These are phyloP conservation scores for Xanthoconium stramineum DNA, from an alignment of 768 basidiomycete genomes.

Conservation along the genomic window DNA sequence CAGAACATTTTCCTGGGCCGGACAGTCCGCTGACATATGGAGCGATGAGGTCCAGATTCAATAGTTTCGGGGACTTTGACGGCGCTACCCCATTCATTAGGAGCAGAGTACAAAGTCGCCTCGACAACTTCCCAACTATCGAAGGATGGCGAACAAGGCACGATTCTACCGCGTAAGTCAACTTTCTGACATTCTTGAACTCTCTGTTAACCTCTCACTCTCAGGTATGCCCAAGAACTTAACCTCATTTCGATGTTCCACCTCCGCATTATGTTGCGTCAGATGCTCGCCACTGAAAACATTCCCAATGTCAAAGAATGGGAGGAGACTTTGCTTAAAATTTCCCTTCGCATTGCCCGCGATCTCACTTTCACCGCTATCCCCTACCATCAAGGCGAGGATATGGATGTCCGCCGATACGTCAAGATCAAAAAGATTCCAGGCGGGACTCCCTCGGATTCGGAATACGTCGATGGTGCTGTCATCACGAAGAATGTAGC, in stretches of 20 bases:
- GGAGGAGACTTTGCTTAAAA: constrained; percentile 78
- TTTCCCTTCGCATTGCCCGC: constrained; percentile 83
- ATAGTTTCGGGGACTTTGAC: constrained; percentile 73
- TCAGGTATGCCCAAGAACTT: constrained; percentile 78
- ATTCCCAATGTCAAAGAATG: constrained; percentile 85
- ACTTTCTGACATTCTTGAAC: constrained; percentile 1
- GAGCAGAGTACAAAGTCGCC: constrained; percentile 77
- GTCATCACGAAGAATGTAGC: constrained; percentile 98
- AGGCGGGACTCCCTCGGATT: constrained; percentile 86
- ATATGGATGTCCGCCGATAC: constrained; percentile 92
- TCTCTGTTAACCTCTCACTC: neutral
- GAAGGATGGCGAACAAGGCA: constrained; percentile 87
- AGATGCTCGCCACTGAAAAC: constrained; percentile 79
- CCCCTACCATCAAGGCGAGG: constrained; percentile 77
- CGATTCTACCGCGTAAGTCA: constrained; percentile 83
- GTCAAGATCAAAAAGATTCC: constrained; percentile 99
- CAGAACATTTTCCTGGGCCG: constrained; percentile 51
- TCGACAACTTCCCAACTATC: constrained; percentile 50
- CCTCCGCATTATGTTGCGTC: constrained; percentile 85
- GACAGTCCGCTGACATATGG: constrained; percentile 55
- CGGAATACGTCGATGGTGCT: constrained; percentile 94
- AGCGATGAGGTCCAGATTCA: constrained; percentile 58
- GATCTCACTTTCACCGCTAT: constrained; percentile 75
- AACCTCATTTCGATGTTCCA: constrained; percentile 87
- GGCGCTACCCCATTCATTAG: constrained; percentile 74